Evolutionary conservation across 768 basidiomycete species (phyloP).

Genomic region (Boletus sp.): DNA sequence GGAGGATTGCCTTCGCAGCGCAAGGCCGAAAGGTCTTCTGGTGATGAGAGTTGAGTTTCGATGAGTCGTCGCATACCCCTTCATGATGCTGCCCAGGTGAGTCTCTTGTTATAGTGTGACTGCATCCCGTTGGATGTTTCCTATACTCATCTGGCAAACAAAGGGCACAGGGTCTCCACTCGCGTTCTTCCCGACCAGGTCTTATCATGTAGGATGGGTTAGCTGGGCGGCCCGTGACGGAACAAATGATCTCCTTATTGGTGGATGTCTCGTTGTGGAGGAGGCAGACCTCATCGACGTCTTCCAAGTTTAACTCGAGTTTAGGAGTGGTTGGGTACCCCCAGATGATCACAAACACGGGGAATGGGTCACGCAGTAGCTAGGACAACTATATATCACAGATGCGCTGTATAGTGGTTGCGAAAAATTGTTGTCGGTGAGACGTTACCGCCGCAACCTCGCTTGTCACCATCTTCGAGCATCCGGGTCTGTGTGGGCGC

Average conservation of each 20-base stretch:
- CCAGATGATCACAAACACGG: background rate
- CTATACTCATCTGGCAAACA: background rate
- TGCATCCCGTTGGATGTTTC: background rate
- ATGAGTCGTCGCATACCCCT: background rate
- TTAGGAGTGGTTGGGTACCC: background rate
- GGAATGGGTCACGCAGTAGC: slow-evolving; percentile 10
- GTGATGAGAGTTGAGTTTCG: slow-evolving; percentile 1
- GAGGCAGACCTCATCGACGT: background rate
- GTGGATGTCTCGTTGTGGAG: slow-evolving; percentile 5
- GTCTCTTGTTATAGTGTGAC: background rate
- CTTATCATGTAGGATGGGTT: slow-evolving; percentile 1
- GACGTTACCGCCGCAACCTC: slow-evolving; percentile 19
- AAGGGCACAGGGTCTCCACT: background rate
- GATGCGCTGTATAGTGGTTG: slow-evolving; percentile 9
- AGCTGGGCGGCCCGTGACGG: background rate
- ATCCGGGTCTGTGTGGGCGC: slow-evolving; percentile 19
- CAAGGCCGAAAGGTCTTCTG: slow-evolving; percentile 4
- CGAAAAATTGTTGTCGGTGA: slow-evolving; percentile 26
- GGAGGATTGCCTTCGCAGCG: background rate
- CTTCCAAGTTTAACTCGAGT: background rate
- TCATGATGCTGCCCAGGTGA: slow-evolving; percentile 12
- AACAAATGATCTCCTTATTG: slow-evolving; percentile 11
- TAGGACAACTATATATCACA: slow-evolving; percentile 8
- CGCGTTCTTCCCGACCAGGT: background rate
- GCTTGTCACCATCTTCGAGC: slow-evolving; percentile 19